phyloP scores from a whole-genome alignment of 73 alveolate species.

The Urostyla sp. region DNA sequence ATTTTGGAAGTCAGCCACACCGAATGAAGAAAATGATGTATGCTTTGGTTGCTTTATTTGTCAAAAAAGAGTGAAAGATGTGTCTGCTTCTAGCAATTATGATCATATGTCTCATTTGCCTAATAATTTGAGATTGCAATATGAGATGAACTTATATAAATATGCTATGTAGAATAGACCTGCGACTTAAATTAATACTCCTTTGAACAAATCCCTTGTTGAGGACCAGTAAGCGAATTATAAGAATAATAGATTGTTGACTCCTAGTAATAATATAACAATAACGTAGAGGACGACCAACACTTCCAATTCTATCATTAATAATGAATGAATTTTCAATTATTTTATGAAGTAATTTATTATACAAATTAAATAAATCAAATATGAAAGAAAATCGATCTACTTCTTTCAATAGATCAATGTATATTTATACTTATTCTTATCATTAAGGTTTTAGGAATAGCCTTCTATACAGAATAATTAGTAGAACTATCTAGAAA shows the following conservation, averaged over 20 bases:
- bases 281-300: too few relatives aligned
- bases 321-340: too few relatives aligned
- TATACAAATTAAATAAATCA: too few relatives aligned
- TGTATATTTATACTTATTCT: too few relatives aligned
- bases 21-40: neutral
- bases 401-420: too few relatives aligned
- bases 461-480: too few relatives aligned
- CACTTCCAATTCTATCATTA: too few relatives aligned
- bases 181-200: neutral
- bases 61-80: conserved; percentile 26
- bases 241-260: neutral
- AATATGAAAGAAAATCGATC: too few relatives aligned
- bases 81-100: neutral
- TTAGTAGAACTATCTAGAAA: too few relatives aligned
- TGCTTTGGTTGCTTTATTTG: conserved; percentile 32
- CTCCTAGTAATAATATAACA: too few relatives aligned
- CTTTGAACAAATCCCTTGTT: conserved; percentile 13
- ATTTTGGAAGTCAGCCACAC: conserved; percentile 16
- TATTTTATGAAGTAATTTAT: too few relatives aligned
- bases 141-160: neutral
- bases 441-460: too few relatives aligned
- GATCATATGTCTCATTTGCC: neutral
- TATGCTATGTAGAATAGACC: neutral
- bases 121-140: neutral
- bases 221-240: neutral